Evolutionary conservation across 371 early-diverging fungal genomes (phyloP).

Genomic region (Mucor mucedo): DNA sequence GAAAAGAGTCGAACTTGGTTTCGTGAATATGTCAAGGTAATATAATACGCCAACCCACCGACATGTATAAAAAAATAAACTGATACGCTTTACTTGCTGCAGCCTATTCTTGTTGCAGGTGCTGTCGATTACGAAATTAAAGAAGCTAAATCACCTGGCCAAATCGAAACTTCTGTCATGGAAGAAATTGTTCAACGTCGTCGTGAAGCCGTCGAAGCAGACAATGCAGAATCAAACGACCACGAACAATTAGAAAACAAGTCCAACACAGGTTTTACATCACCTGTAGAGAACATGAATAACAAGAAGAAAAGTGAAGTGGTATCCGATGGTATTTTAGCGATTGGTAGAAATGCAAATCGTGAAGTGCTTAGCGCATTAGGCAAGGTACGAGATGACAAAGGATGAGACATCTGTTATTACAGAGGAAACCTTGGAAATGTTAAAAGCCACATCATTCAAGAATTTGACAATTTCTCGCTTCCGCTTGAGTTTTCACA

Average conservation of each 20-base stretch:
- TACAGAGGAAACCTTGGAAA: background rate
- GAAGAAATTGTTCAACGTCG: slow-evolving; percentile 60
- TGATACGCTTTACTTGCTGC: background rate
- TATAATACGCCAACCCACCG: background rate
- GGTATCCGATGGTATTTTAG: slow-evolving; percentile 59
- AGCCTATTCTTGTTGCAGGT: slow-evolving; percentile 74
- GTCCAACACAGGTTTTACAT: slow-evolving; percentile 14
- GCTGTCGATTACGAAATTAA: slow-evolving; percentile 73
- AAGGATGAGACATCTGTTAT: slow-evolving; percentile 2
- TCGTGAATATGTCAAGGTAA: background rate
- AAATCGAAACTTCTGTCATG: slow-evolving; percentile 59
- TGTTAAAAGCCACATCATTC: background rate
- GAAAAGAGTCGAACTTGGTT: too few species aligned
- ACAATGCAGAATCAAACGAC: background rate
- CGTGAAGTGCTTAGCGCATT: slow-evolving; percentile 65
- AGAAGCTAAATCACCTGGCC: slow-evolving; percentile 59
- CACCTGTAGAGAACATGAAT: slow-evolving; percentile 5
- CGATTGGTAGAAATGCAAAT: slow-evolving; percentile 66
- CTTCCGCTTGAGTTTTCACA: slow-evolving; percentile 58
- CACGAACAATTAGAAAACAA: slow-evolving; percentile 1
- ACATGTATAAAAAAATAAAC: background rate
- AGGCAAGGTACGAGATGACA: slow-evolving; percentile 58
- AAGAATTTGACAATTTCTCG: slow-evolving; percentile 33
- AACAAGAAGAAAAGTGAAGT: background rate
- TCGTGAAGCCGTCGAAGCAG: slow-evolving; percentile 34